These are phyloP conservation scores for Exophiala sp. DNA, from an alignment of 2,329 filamentous ascomycete genomes.

Conservation along the genomic window DNA sequence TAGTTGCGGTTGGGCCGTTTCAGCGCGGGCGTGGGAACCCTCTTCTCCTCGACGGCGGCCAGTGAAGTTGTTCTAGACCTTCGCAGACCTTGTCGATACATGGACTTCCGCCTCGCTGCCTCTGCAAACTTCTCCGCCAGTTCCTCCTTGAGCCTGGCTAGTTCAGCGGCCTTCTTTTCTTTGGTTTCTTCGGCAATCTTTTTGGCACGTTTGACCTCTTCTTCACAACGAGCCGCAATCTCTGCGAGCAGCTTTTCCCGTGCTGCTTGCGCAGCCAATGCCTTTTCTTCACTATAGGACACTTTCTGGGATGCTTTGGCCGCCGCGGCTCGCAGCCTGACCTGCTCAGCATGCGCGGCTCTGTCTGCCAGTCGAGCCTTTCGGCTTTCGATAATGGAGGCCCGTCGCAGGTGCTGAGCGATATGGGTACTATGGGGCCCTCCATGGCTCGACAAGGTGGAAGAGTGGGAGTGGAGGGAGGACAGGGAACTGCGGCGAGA, in stretches of 20 bases:
- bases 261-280: conserved; percentile 57
- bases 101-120: conserved; percentile 51
- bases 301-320: conserved; percentile 54
- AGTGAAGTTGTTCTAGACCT: conserved; percentile 49
- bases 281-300: conserved; percentile 56
- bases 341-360: conserved; percentile 60
- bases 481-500: conserved; percentile 61
- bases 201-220: conserved; percentile 60
- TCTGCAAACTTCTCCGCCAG: conserved; percentile 62
- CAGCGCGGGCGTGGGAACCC: conserved; percentile 33
- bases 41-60: conserved; percentile 42
- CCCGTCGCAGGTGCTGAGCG: conserved; percentile 59
- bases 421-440: conserved; percentile 53
- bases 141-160: conserved; percentile 53
- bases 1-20: conserved; percentile 45
- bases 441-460: conserved; percentile 45
- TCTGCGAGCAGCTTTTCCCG: conserved; percentile 59
- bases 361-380: conserved; percentile 60
- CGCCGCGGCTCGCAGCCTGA: conserved; percentile 56
- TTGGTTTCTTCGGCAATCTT: conserved; percentile 61
- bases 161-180: conserved; percentile 57
- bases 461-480: conserved; percentile 55
- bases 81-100: conserved; percentile 45
- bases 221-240: conserved; percentile 59
- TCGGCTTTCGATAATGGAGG: conserved; percentile 59